A percentile compares a stretch with the other conserved stretches of the same genome.
These are phyloP conservation scores for Wolfiporia cocos DNA, from an alignment of 1,284 basidiomycete species.

Conservation along the genomic window DNA sequence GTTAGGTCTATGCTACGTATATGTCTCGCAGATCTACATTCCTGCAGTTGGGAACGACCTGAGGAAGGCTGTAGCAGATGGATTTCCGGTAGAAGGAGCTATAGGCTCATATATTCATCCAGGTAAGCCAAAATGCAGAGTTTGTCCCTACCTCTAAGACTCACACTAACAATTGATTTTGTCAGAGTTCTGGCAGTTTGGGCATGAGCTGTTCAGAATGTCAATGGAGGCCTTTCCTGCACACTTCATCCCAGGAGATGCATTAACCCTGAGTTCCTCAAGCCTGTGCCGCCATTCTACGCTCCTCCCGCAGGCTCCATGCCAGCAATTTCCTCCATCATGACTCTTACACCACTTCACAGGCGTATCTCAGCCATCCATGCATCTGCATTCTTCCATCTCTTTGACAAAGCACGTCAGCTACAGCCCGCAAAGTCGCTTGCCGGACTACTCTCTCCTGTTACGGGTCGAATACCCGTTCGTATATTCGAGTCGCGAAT, in stretches of 20 bases:
- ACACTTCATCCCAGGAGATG: slow-evolving; percentile 36
- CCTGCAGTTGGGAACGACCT: slow-evolving; percentile 36
- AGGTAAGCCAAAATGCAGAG: slow-evolving; percentile 14
- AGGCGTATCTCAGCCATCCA: slow-evolving; percentile 36
- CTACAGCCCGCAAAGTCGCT: slow-evolving; percentile 29
- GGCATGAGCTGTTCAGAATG: slow-evolving; percentile 23
- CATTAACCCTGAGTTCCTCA: slow-evolving; percentile 28
- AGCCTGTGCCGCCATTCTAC: slow-evolving; percentile 14
- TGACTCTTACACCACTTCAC: slow-evolving; percentile 33
- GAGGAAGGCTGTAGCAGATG: slow-evolving; percentile 34
- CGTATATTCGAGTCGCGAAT: no score
- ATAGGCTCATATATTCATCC: slow-evolving; percentile 29
- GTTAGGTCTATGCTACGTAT: slow-evolving; percentile 18
- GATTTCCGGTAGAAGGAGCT: slow-evolving; percentile 25
- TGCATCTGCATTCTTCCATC: slow-evolving; percentile 21
- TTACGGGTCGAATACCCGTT: no score
- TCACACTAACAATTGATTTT: not conserved
- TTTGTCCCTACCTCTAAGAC: not conserved
- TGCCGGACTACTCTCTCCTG: slow-evolving; percentile 31
- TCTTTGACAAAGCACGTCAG: slow-evolving; percentile 39
- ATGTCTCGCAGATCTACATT: not conserved
- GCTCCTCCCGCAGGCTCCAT: slow-evolving; percentile 15
- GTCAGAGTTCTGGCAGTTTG: slow-evolving; percentile 23
- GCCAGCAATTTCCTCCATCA: slow-evolving; percentile 29
- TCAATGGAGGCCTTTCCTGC: slow-evolving; percentile 32